phyloP scores from a whole-genome alignment of 1,139 yeast genomes.

The Geotrichum candidum region DNA sequence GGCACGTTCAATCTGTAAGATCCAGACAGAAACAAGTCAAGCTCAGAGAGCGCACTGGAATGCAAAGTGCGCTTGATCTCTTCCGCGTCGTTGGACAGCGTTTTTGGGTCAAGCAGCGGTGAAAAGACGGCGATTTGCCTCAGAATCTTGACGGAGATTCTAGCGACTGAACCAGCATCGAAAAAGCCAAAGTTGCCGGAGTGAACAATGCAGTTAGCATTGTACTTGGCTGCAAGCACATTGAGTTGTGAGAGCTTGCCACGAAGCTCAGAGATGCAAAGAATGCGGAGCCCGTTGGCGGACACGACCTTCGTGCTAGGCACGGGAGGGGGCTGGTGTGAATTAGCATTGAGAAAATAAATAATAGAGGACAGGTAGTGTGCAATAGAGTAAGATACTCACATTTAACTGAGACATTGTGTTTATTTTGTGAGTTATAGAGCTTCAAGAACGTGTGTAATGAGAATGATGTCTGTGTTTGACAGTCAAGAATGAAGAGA shows the following conservation, averaged over 20 bases:
- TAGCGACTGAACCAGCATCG: constrained; percentile 51
- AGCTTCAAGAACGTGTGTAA: not conserved
- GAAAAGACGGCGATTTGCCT: constrained; percentile 68
- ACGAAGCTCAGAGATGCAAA: constrained; percentile 52
- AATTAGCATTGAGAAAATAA: not conserved
- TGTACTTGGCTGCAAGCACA: constrained; percentile 41
- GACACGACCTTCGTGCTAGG: constrained; percentile 10
- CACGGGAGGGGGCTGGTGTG: not conserved
- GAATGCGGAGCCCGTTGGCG: constrained; percentile 37
- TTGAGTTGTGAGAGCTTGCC: constrained; percentile 47
- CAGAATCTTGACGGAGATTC: constrained; percentile 40
- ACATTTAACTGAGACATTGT: not conserved
- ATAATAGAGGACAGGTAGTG: too few species aligned
- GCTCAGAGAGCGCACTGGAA: constrained; percentile 46
- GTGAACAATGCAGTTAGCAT: constrained; percentile 54
- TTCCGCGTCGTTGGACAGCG: constrained; percentile 37
- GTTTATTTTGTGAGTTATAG: too few species aligned
- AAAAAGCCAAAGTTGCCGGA: constrained; percentile 80
- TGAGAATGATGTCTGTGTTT: not conserved
- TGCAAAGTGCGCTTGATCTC: constrained; percentile 39
- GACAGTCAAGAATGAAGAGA: not conserved
- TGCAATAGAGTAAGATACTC: not conserved
- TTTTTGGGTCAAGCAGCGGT: constrained; percentile 47
- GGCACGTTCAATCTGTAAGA: constrained; percentile 48
- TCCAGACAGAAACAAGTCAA: constrained; percentile 49